These are phyloP conservation scores for Pezicula rhizophila DNA, from an alignment of 2,329 filamentous ascomycete species.

Conservation along the genomic window DNA sequence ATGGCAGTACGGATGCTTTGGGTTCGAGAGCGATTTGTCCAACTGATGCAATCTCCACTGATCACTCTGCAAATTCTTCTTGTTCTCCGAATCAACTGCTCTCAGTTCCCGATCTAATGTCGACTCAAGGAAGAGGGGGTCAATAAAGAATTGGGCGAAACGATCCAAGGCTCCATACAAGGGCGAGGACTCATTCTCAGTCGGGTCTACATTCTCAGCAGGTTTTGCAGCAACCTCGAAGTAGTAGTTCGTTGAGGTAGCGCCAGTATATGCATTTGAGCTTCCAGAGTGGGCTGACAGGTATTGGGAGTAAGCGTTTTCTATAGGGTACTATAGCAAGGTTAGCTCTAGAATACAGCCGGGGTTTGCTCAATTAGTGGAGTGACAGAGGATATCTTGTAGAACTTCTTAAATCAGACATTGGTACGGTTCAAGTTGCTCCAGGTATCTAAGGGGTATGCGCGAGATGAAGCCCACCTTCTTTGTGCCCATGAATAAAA, in stretches of 20 bases:
- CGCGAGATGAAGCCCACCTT: slow-evolving; percentile 48
- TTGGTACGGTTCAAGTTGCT: not conserved
- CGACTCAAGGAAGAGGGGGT: slow-evolving; percentile 63
- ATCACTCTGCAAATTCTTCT: slow-evolving; percentile 73
- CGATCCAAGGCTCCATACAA: slow-evolving; percentile 67
- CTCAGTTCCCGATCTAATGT: slow-evolving; percentile 65
- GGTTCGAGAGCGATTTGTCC: slow-evolving; percentile 63
- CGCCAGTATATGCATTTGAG: slow-evolving; percentile 91
- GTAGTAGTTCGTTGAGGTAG: slow-evolving; percentile 95
- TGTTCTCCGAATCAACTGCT: slow-evolving; percentile 73
- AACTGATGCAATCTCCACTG: slow-evolving; percentile 66
- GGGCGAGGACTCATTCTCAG: slow-evolving; percentile 51
- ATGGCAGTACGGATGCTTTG: slow-evolving; percentile 64
- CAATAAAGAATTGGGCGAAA: slow-evolving; percentile 71
- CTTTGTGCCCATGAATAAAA: slow-evolving; percentile 94
- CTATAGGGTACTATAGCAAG: slow-evolving; percentile 65
- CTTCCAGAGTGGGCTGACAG: slow-evolving; percentile 83
- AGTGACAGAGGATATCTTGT: slow-evolving; percentile 1
- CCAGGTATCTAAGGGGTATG: not conserved
- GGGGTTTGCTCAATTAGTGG: not conserved
- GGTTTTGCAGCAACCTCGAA: slow-evolving; percentile 88
- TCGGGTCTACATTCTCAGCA: slow-evolving; percentile 53
- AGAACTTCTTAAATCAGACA: not conserved
- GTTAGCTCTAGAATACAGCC: slow-evolving; percentile 7
- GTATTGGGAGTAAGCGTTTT: slow-evolving; percentile 95